Evolutionary conservation across 495 filamentous ascomycete genomes (phyloP), one percentile per base, ranked within the genome.

Genomic region (Chaetomium cochliodes): DNA sequence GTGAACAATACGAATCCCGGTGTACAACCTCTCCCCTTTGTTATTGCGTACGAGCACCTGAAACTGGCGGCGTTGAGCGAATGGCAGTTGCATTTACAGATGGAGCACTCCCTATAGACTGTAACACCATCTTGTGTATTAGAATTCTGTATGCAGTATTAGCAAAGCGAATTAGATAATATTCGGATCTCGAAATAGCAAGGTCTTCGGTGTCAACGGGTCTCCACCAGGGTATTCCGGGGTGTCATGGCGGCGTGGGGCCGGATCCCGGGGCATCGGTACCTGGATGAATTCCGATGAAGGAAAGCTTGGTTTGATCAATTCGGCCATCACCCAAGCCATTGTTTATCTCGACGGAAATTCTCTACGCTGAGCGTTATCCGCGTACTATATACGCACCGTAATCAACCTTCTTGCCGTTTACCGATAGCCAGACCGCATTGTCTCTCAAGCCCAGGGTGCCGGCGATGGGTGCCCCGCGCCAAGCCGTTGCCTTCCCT

Each of bases 71-170:
- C 58, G 63, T 65, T 67, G 13, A 44, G 63, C 58, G 49, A 47
- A 37, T 49, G 44, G 59, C 51, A 22, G 58, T 25, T 63, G 47
- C 47, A 62, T 68, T 64, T 51, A 22, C 22, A 46, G 50, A 58
- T 44, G 26, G 49, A 62, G 47, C 50, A 63, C 65, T 58, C 52
- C 65, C 53, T 63, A 70, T 70, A 68, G 65, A 70, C 54, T 67
- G 65, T 67, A 67, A 15, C n/a, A 67, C n/a, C 18, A 67, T 13
- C 9, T 37, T 37, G 33, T 67, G 60, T 67, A 67, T 57, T 41
- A 60, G 26, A 26, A 23, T 47, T 22, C 25, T 63, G 58, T 62
- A 62, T 60, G 13, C 15, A 46, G 44, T 49, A 9, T 25, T 53
- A 0, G 26, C 7, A 52, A 52, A 3, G 22, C 49, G 23, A 52